These are phyloP conservation scores for Fraxinus pennsylvanica DNA, from an alignment of 257 asterid genomes.

Conservation along the genomic window DNA sequence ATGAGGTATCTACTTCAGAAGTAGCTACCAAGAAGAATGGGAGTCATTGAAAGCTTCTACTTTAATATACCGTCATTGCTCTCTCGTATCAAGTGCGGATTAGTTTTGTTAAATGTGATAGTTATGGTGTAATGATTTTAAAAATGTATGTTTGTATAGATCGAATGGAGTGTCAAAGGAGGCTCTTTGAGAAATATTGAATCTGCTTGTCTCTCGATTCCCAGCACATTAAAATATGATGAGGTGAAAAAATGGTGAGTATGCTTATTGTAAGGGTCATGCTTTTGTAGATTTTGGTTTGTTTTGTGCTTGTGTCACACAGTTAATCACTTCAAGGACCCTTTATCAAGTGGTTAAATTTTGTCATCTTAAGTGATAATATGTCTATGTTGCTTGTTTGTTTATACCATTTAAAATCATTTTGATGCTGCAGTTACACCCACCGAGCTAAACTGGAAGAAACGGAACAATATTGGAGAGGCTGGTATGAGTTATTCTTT, in stretches of 20 bases:
- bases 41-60: background rate
- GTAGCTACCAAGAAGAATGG: slow-evolving; percentile 3
- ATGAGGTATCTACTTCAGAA: background rate
- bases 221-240: slow-evolving; percentile 78
- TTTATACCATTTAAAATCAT: slow-evolving; percentile 16
- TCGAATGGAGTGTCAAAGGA: slow-evolving; percentile 95
- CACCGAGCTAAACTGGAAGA: slow-evolving; percentile 86
- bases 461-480: slow-evolving; percentile 93
- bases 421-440: slow-evolving; percentile 63
- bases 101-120: background rate
- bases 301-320: slow-evolving; percentile 15
- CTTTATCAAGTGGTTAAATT: background rate
- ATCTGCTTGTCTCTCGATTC: slow-evolving; percentile 90
- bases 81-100: background rate
- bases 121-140: slow-evolving; percentile 2
- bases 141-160: slow-evolving; percentile 40
- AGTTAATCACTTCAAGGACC: slow-evolving; percentile 20
- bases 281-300: slow-evolving; percentile 4
- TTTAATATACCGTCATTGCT: background rate
- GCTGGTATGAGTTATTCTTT: slow-evolving; percentile 62
- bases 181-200: slow-evolving; percentile 86
- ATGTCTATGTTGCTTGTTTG: background rate
- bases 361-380: slow-evolving; percentile 1
- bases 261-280: slow-evolving; percentile 11
- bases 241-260: slow-evolving; percentile 81